Evolutionary conservation across 2,329 filamentous ascomycete species (phyloP).

Genomic region (Decorospora gaudefroyi): DNA sequence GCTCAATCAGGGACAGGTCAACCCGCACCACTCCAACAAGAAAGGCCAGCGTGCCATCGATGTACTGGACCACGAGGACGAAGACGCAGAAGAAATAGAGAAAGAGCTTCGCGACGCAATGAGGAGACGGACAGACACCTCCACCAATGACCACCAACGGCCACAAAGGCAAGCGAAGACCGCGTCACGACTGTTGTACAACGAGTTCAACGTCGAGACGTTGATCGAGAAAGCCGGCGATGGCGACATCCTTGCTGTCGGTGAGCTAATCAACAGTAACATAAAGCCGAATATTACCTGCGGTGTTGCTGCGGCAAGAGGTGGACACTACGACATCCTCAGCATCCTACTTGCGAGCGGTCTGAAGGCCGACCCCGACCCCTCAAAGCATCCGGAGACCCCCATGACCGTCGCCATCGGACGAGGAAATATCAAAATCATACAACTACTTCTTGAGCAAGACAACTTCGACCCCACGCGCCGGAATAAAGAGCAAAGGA

Average conservation of each 20-base stretch:
- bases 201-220: constrained; percentile 56
- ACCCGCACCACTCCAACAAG: constrained; percentile 88
- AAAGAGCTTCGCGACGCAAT: constrained; percentile 68
- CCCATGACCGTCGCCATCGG: constrained; percentile 95
- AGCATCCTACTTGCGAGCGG: constrained; percentile 65
- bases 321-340: constrained; percentile 85
- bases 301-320: constrained; percentile 87
- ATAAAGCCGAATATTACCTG: constrained; percentile 76
- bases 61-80: constrained; percentile 72
- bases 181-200: constrained; percentile 53
- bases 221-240: constrained; percentile 54
- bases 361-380: constrained; percentile 57
- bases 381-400: constrained; percentile 83
- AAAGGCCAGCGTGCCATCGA: constrained; percentile 91
- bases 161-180: constrained; percentile 42
- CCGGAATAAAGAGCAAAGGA: constrained; percentile 70
- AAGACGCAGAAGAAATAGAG: constrained; percentile 80
- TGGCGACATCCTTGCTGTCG: constrained; percentile 55
- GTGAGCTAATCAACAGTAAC: constrained; percentile 54
- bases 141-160: constrained; percentile 51
- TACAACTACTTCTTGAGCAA: constrained; percentile 78
- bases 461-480: constrained; percentile 81
- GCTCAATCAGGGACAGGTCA: constrained; percentile 77
- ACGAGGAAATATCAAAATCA: constrained; percentile 80
- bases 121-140: constrained; percentile 51